Percentiles rank a stretch among this genome's conserved stretches.
Evolutionary conservation across 768 basidiomycete genomes (phyloP).

Genomic region (Leccinum uliginosum): DNA sequence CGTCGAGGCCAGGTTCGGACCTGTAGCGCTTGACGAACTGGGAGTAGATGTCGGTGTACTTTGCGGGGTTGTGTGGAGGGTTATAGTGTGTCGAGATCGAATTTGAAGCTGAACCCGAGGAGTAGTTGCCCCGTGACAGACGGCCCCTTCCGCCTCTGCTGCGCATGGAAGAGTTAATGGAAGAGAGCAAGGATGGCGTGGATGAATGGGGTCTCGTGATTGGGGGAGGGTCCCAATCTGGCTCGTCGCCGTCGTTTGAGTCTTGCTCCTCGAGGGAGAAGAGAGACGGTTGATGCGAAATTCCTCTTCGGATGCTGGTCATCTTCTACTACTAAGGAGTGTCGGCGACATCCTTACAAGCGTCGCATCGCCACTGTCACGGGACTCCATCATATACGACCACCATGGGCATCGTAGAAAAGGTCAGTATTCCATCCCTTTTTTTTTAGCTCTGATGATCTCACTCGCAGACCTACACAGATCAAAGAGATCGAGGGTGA

Average conservation of each 20-base stretch:
- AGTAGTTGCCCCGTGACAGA: constrained; percentile 28
- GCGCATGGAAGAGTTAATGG: constrained; percentile 28
- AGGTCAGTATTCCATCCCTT: constrained; percentile 43
- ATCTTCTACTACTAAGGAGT: constrained; percentile 4
- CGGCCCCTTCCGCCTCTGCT: constrained; percentile 30
- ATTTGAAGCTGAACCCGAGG: constrained; percentile 27
- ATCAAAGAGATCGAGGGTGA: constrained; percentile 95
- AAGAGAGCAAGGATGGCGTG: constrained; percentile 21
- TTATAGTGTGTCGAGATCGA: constrained; percentile 28
- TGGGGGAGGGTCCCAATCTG: constrained; percentile 39
- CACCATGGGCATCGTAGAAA: constrained; percentile 90
- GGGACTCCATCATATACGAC: neutral
- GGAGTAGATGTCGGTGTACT: constrained; percentile 64
- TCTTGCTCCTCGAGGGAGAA: constrained; percentile 62
- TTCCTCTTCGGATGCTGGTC: constrained; percentile 23
- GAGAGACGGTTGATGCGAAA: constrained; percentile 57
- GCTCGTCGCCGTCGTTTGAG: constrained; percentile 42
- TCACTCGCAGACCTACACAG: constrained; percentile 35
- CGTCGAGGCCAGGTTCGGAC: constrained; percentile 54
- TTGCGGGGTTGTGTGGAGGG: constrained; percentile 30
- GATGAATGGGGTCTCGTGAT: constrained; percentile 25
- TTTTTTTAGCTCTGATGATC: neutral
- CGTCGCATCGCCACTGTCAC: neutral
- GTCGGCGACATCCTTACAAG: neutral
- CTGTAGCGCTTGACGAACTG: constrained; percentile 78